These are phyloP conservation scores for Phyllosticta capitalensis DNA, from an alignment of 2,329 filamentous ascomycete genomes.

Conservation along the genomic window DNA sequence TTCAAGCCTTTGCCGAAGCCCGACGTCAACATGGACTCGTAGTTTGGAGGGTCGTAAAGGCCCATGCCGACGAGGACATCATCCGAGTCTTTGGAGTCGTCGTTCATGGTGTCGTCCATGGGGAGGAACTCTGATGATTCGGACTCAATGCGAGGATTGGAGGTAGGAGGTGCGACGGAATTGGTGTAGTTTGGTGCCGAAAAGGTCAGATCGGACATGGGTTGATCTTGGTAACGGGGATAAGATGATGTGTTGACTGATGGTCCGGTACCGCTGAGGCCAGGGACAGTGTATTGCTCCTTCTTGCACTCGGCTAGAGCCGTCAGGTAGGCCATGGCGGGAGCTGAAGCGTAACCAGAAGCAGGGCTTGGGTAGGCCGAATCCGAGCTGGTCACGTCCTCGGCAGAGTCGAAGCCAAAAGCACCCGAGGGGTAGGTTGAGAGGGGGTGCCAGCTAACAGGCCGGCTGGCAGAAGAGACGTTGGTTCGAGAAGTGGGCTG, in stretches of 20 bases:
- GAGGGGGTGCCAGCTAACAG: constrained; percentile 68
- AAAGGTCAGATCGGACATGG: neutral
- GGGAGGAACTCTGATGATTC: constrained; percentile 41
- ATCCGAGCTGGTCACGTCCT: constrained; percentile 1
- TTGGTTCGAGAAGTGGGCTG: neutral
- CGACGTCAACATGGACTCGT: constrained; percentile 38
- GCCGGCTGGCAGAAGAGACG: constrained; percentile 32
- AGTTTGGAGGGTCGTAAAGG: constrained; percentile 65
- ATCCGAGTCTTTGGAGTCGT: constrained; percentile 47
- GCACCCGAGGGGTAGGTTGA: constrained; percentile 43
- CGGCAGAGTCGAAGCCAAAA: constrained; percentile 14
- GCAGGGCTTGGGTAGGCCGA: constrained; percentile 7
- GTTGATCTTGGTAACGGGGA: constrained; percentile 2
- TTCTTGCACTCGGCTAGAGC: constrained; percentile 7
- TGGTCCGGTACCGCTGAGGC: neutral
- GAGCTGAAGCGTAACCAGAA: constrained; percentile 9
- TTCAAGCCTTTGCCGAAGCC: constrained; percentile 61
- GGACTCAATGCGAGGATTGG: constrained; percentile 2
- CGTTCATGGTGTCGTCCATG: constrained; percentile 32
- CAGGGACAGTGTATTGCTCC: constrained; percentile 3
- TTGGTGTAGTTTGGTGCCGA: neutral
- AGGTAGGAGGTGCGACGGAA: neutral
- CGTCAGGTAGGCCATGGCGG: constrained; percentile 7
- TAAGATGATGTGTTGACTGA: constrained; percentile 5
- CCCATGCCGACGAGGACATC: constrained; percentile 77